A percentile compares a stretch with the other conserved stretches of the same genome.
Evolutionary conservation across 306 rosid species (phyloP).

Genomic region (Pterocarpus santalinus): DNA sequence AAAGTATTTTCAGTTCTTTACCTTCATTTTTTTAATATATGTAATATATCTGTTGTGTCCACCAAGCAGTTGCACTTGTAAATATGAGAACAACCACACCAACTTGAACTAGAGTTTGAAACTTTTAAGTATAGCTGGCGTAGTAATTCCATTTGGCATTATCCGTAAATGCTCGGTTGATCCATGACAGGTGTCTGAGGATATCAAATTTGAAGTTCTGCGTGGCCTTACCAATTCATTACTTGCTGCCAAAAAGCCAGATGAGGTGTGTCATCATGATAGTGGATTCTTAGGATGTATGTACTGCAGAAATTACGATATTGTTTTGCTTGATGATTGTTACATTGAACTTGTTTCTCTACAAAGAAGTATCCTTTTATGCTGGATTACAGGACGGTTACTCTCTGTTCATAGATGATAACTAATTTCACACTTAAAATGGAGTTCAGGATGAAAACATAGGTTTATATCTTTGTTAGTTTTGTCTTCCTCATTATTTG

Average conservation of each 20-base stretch:
- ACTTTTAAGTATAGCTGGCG: slow-evolving; percentile 19
- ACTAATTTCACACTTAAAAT: slow-evolving; percentile 15
- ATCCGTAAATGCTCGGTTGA: slow-evolving; percentile 36
- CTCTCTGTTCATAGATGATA: neutral
- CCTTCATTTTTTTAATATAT: neutral
- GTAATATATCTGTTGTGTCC: slow-evolving; percentile 13
- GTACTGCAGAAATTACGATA: neutral
- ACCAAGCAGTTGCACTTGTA: slow-evolving; percentile 24
- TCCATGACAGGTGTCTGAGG: slow-evolving; percentile 72
- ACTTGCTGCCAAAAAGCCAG: slow-evolving; percentile 90
- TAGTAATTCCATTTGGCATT: slow-evolving; percentile 25
- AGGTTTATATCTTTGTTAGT: neutral
- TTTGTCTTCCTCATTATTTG: slow-evolving; percentile 14
- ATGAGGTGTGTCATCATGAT: slow-evolving; percentile 71
- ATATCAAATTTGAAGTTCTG: slow-evolving; percentile 77
- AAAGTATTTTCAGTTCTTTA: neutral
- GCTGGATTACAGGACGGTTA: neutral
- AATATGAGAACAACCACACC: slow-evolving; percentile 33
- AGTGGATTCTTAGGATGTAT: slow-evolving; percentile 33
- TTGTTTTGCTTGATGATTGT: slow-evolving; percentile 30
- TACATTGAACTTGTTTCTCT: slow-evolving; percentile 8
- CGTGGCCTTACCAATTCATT: slow-evolving; percentile 86
- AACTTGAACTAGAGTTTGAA: slow-evolving; percentile 27
- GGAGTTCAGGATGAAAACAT: neutral
- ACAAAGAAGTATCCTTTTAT: neutral